Base-by-base conservation (phyloP, 306 rosid genomes). In the Malus sylvestris region DNA sequence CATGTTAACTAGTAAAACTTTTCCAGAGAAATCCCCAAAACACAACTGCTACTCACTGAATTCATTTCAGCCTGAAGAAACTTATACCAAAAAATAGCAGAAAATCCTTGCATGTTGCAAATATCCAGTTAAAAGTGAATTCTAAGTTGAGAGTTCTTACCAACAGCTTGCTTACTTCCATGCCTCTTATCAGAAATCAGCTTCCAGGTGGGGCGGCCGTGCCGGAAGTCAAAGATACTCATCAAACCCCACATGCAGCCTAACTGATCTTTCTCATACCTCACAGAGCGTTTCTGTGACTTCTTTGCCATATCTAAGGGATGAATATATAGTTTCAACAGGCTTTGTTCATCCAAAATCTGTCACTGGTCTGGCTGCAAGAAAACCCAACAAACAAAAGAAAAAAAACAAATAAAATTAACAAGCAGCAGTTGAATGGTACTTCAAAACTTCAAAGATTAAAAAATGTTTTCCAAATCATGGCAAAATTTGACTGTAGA, bases 171-270 rank as follows among this genome's bases (percentile, higher is more conserved):
- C 84, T 76, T 95, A 82, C 82, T 84, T 76, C 87, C 85, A 73
- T 81, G 89, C 73, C 89, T 96, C 85, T 65, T 92, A 78, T 93
- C 97, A 2, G 94, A 83, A 75, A 96, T 85, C 87, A 91, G 57
- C 88, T 93, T 96, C 81, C 86, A 83, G 75, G 87, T 74, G 69
- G 87, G 35, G 55, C 91, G 96, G 58, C 97, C 96, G 25, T 88
- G 93, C 83, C 99, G 97, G 79, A 96, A 92, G 86, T 96, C 98
- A 73, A 96, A 85, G 74, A 96, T 89, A 72, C 92, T 91, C 46
- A 96, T 96, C 78, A 96, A 89, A n/a, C 99, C 96, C 98, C 96
- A 93, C 93, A 96, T 96, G 73, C 99, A 96, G 58, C 99, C 98
- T 3, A 90, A 87, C 70, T 93, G 96, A 87, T 92, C 96, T 86